Evolutionary conservation across 345 rosid species (phyloP).

Genomic region (Eucalyptus camaldulensis): DNA sequence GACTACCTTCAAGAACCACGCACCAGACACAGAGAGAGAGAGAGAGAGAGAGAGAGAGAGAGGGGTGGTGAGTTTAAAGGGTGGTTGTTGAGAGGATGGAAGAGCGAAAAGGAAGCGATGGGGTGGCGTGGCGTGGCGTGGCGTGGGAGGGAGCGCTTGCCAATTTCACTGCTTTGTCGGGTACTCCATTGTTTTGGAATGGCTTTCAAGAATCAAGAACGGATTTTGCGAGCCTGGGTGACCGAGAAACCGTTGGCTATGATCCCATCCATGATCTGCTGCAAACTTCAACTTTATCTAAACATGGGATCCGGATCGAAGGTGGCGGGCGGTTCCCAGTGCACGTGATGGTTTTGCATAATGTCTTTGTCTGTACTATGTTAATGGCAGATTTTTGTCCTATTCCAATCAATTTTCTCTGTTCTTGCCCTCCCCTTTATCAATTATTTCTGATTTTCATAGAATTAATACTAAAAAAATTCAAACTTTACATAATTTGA

Average conservation of each 20-base stretch:
- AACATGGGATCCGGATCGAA: not conserved
- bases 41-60: not conserved
- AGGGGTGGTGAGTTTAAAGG: not conserved
- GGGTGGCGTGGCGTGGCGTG: not conserved
- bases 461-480: too few relatives aligned
- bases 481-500: too few relatives aligned
- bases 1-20: not conserved
- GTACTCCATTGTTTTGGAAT: not conserved
- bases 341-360: not conserved
- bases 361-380: not conserved
- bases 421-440: accelerated
- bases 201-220: not conserved
- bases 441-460: not conserved
- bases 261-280: not conserved
- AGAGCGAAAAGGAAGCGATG: not conserved
- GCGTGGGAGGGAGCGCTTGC: not conserved
- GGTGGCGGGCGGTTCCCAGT: not conserved
- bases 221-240: not conserved
- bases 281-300: not conserved
- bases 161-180: not conserved
- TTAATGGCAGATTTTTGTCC: not conserved
- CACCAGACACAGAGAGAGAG: not conserved
- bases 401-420: not conserved
- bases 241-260: not conserved
- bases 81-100: not conserved